Percentiles rank a stretch among this genome's conserved stretches.
These are phyloP conservation scores for Floccularia luteovirens DNA, from an alignment of 768 basidiomycete species.

Conservation along the genomic window DNA sequence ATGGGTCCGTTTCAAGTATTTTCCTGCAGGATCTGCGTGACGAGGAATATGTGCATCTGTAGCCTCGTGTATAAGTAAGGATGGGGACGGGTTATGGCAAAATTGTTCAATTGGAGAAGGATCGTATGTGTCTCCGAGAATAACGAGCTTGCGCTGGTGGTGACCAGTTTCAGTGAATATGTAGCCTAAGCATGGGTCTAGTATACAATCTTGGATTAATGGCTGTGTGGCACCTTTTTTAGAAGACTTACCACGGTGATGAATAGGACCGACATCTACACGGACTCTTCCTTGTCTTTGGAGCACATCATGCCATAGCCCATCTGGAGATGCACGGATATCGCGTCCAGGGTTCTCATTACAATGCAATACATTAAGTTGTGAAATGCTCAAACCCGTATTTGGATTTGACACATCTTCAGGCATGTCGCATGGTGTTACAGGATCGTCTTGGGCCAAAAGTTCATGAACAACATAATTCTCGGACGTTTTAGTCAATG, in stretches of 20 bases:
- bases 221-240: not conserved
- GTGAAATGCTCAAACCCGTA: conserved; percentile 9
- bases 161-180: conserved; percentile 51
- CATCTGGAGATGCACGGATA: conserved; percentile 43
- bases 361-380: conserved; percentile 39
- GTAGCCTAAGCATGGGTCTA: conserved; percentile 79
- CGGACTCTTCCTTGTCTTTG: conserved; percentile 23
- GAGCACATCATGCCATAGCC: conserved; percentile 59
- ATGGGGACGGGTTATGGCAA: conserved; percentile 37
- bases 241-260: conserved; percentile 56
- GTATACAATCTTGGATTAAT: conserved; percentile 1
- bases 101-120: conserved; percentile 52
- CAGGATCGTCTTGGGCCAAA: conserved; percentile 43
- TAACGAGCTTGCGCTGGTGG: conserved; percentile 54
- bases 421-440: conserved; percentile 39
- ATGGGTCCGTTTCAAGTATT: conserved; percentile 30
- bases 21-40: conserved; percentile 36
- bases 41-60: conserved; percentile 68
- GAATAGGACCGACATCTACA: conserved; percentile 72
- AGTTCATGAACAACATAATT: conserved; percentile 78
- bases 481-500: conserved; percentile 50
- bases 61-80: conserved; percentile 81
- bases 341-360: conserved; percentile 61
- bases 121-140: conserved; percentile 76
- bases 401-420: conserved; percentile 6